Evolutionary conservation across 73 alveolate genomes (phyloP), one percentile per base, ranked within the genome.

Genomic region (Blepharisma stoltei): DNA sequence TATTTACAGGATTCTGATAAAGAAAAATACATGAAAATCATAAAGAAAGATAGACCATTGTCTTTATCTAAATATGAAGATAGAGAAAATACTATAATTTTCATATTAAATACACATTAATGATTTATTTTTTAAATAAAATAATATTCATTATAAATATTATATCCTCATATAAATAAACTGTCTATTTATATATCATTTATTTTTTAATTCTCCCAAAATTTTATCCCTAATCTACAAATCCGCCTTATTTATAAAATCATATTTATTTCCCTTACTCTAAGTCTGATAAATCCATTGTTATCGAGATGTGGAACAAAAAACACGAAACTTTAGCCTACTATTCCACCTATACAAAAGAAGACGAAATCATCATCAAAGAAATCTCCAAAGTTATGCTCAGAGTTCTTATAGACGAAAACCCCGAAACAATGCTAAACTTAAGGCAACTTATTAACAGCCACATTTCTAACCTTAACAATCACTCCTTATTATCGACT

Each of bases 371-470:
- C 27, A 52, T 52, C 23, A 14, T 52, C 0, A 52, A 52, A 14
- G 66, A 52, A 52, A 14, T 52, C 66, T 52, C 66, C n/a, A 20
- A 11, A 14, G 66, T 20, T 4, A 52, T 52, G 66, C n/a, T 11
- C 4, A 52, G 66, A 14, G n/a, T 20, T 14, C 23, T 52, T 1
- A 20, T 20, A 14, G 66, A 52, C n/a, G 66, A 52, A 52, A 52
- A 20, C 23, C 66, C 66, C 2, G 66, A 52, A 52, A 20, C 66
- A 14, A 32, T 32, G 41, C 41, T 32, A 32, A 32, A 32, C 41
- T 52, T 52, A 52, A 52, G 66, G 23, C 66, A 52, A 52, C 23
- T 52, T 52, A 52, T 52, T 52, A 52, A 52, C n/a, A 11, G 23
- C n/a, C 23, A 52, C 23, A 20, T 20, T 14, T 14, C 66, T 14